A percentile compares a stretch with the other conserved stretches of the same genome.
These are phyloP conservation scores for Paramyrothecium sp. DNA, from an alignment of 2,329 filamentous ascomycete genomes.

Conservation along the genomic window DNA sequence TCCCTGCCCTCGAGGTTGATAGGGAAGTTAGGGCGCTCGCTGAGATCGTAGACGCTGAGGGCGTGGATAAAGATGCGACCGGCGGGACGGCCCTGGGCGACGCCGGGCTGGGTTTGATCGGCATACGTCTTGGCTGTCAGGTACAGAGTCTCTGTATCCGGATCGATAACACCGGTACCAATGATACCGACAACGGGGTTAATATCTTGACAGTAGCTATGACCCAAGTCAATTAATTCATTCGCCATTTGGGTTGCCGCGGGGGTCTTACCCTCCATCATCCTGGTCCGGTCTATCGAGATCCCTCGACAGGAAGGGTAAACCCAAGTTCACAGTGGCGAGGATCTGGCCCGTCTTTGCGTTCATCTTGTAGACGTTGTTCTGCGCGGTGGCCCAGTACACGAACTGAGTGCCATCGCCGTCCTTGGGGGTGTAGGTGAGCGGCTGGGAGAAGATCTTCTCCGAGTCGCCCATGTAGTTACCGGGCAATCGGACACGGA, in stretches of 20 bases:
- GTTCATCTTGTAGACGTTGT: slow-evolving; percentile 4
- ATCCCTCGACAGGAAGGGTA: slow-evolving; percentile 1
- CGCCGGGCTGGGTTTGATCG: neutral
- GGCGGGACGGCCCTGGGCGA: neutral
- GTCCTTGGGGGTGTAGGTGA: slow-evolving; percentile 2
- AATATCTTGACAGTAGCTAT: slow-evolving; percentile 3
- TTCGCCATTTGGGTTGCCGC: neutral
- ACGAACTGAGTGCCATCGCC: slow-evolving; percentile 2
- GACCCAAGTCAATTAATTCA: neutral
- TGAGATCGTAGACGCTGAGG: slow-evolving; percentile 2
- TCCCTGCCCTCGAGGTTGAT: neutral
- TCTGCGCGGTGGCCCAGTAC: slow-evolving; percentile 3
- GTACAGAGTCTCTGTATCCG: slow-evolving; percentile 1
- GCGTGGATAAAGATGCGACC: slow-evolving; percentile 3
- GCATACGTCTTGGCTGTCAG: slow-evolving; percentile 1
- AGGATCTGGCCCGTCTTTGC: slow-evolving; percentile 2
- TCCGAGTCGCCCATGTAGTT: neutral
- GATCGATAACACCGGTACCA: slow-evolving; percentile 1
- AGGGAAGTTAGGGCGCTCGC: slow-evolving; percentile 3
- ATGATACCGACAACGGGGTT: slow-evolving; percentile 1
- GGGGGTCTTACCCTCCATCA: neutral
- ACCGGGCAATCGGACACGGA: neutral
- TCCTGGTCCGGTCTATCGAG: neutral
- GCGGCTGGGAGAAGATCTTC: slow-evolving; percentile 3
- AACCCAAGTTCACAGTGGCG: neutral